Conservation (phyloP, 2,329 filamentous ascomycete genomes). For the Neospermospora avenae region DNA sequence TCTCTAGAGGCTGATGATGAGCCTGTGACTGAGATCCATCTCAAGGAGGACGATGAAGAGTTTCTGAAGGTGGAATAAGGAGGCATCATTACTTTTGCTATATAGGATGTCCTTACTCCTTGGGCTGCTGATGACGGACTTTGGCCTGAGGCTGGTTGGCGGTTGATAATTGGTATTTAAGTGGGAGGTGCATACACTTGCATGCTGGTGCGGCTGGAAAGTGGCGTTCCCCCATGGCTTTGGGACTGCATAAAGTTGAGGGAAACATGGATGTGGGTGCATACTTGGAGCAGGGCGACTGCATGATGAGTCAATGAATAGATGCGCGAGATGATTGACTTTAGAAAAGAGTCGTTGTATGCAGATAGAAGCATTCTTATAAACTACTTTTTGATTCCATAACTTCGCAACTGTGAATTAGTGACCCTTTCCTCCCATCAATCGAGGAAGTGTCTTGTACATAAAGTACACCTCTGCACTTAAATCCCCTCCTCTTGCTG, state of each 20-base stretch:
- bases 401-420: background rate
- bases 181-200: background rate
- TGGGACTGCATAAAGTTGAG: background rate
- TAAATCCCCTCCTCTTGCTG: no score
- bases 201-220: conserved; percentile 5
- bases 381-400: background rate
- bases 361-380: conserved; percentile 8
- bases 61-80: conserved; percentile 26
- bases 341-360: conserved; percentile 1
- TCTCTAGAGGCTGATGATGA: conserved; percentile 30
- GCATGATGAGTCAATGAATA: background rate
- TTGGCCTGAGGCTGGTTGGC: background rate
- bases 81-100: background rate
- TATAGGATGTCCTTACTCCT: background rate
- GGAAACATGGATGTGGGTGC: conserved; percentile 1
- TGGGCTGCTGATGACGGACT: conserved; percentile 2
- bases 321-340: background rate
- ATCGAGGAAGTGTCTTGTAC: no score
- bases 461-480: no score
- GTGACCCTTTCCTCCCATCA: no score
- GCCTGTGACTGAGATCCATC: conserved; percentile 33
- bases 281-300: background rate
- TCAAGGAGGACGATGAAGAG: conserved; percentile 31
- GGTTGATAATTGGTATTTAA: no score
- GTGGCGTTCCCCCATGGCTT: background rate